phyloP scores from a whole-genome alignment of 1,139 yeast species.

The Citeromyces hawaiiensis region DNA sequence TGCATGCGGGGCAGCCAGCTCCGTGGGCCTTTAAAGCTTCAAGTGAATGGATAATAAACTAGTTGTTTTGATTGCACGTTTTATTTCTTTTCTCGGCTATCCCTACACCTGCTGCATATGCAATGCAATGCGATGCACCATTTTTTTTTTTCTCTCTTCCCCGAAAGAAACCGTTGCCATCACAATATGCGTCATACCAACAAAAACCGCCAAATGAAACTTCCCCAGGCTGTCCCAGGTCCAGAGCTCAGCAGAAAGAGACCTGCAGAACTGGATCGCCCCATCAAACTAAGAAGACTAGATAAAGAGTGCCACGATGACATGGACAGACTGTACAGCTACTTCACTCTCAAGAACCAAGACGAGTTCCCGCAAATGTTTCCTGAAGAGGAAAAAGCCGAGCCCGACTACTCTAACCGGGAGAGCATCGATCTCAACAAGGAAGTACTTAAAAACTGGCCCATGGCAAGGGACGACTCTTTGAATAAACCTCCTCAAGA shows the following conservation, averaged over 20 bases:
- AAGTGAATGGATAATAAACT: too few relatives aligned
- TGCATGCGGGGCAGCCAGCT: too few relatives aligned
- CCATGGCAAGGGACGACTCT: background rate
- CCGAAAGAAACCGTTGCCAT: background rate
- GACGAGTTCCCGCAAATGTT: constrained; percentile 1
- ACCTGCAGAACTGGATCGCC: background rate
- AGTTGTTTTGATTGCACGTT: too few relatives aligned
- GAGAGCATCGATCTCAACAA: background rate
- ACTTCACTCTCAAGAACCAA: constrained; percentile 1
- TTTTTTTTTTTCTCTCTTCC: background rate
- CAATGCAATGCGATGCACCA: constrained; percentile 1
- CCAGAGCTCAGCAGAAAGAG: background rate
- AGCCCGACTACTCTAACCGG: background rate
- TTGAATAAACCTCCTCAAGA: background rate
- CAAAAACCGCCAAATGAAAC: background rate
- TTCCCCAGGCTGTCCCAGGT: background rate
- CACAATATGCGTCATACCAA: background rate
- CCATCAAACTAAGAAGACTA: background rate
- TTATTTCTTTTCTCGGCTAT: background rate
- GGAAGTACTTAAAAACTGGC: background rate
- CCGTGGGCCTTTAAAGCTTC: too few relatives aligned
- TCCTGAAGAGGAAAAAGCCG: background rate
- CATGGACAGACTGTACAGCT: background rate
- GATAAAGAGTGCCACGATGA: background rate
- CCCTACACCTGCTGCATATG: background rate